Base-by-base conservation (phyloP, 352 stramenopile species). In the Pythium dissimile region DNA sequence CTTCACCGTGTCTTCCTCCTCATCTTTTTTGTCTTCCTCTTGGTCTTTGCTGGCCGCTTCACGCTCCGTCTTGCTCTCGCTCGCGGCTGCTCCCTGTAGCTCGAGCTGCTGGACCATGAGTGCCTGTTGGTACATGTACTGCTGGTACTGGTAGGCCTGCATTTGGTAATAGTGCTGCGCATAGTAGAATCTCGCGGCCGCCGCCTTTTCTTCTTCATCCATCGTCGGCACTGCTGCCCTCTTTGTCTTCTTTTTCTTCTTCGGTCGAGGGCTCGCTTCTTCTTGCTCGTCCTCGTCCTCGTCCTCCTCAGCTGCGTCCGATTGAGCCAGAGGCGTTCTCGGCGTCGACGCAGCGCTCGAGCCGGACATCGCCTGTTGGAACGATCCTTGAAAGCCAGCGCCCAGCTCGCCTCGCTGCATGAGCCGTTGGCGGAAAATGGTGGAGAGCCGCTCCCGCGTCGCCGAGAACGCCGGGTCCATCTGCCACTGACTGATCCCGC, bases 41-140 rank as follows among this genome's bases (percentile, higher is more conserved):
- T 43, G 35, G n/a, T 24, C 46, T 1, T 51, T 16, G 12, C 26
- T 31, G 4, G 20, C 20, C 1, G 31, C 44, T n/a, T 41, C 8
- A 20, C 28, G 9, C 4, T 39, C 35, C 8, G 8, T 18, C 18
- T 45, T 21, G n/a, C 13, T 21, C 5, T 16, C 38, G 5, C 8
- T 16, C 16, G 31, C 23, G 20, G 39, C 31, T 9, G 24, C 15
- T 12, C 37, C 35, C 23, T 56, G 59, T 9, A 57, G 50, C 13
- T 66, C 49, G 12, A 50, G 59, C 38, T 77, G 35, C 16, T 61
- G 26, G 9, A 69, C 67, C 38, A 90, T 50, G 64, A 88, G 60
- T 34, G 82, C 62, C 53, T 88, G 78, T 35, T 86, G 75, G 41
- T 86, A 84, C 47, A 84, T 84, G 41, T 85, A 86, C 52, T 84